Evolutionary conservation across 192 early-diverging fungal species (phyloP).

Genomic region (Coemansia furcata): DNA sequence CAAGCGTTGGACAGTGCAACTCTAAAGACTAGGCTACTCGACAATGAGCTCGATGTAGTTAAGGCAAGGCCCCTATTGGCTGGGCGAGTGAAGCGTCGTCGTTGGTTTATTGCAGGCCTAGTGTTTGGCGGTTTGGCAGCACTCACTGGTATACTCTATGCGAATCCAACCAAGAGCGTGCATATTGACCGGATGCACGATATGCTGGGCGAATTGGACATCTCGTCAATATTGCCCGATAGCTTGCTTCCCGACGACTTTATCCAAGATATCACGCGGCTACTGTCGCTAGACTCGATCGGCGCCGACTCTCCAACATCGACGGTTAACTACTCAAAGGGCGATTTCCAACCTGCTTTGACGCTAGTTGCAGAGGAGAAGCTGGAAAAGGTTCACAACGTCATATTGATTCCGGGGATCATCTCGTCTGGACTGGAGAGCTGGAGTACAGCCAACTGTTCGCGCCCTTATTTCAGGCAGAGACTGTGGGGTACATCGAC

Average conservation of each 20-base stretch:
- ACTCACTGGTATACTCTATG: conserved; percentile 36
- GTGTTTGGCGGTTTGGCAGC: conserved; percentile 58
- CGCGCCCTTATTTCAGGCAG: conserved; percentile 80
- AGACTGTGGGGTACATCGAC: conserved; percentile 83
- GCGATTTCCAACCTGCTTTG: conserved; percentile 47
- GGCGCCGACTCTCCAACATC: background rate
- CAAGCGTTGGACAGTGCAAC: background rate
- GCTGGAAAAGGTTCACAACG: conserved; percentile 52
- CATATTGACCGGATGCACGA: conserved; percentile 53
- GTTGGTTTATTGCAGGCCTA: conserved; percentile 59
- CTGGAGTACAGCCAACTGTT: conserved; percentile 79
- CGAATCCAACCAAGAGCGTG: conserved; percentile 47
- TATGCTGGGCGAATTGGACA: conserved; percentile 63
- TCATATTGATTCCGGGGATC: conserved; percentile 85
- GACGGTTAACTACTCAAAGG: conserved; percentile 14
- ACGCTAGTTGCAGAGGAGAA: conserved; percentile 29
- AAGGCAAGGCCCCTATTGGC: background rate
- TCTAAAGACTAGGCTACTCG: background rate
- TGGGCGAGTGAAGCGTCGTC: conserved; percentile 31
- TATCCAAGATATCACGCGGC: conserved; percentile 61
- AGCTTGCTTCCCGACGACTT: conserved; percentile 69
- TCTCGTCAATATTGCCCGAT: conserved; percentile 62
- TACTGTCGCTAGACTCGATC: conserved; percentile 43
- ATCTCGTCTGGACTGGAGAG: conserved; percentile 85
- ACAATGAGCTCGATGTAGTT: background rate